Evolutionary conservation across 208 protist genomes (phyloP), one percentile per base, ranked within the genome.

Genomic region (Crithidia bombi): DNA sequence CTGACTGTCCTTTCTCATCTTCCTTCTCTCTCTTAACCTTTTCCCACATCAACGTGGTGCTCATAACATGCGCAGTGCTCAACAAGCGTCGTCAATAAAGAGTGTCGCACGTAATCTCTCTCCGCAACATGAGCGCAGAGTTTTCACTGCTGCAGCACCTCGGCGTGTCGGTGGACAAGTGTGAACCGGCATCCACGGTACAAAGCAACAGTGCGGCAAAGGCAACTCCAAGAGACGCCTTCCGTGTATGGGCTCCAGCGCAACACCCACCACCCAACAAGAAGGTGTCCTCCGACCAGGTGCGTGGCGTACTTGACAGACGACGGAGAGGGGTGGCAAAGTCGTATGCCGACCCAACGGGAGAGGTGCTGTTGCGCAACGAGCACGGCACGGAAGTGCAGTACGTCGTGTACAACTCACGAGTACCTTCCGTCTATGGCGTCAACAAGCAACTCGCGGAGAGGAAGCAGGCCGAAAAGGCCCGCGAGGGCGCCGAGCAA

Each of bases 401-500:
- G 69, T 90, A 85, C 39, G 61, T 84, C n/a, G 78, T 90, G n/a
- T 91, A 87, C 73, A 84, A 90, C 57, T 63, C 86, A 49, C 87
- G 77, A 44, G 55, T 87, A 21, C 84, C 85, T 9, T 91, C 81
- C 4, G 82, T 90, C 63, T 63, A 81, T 38, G 89, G 79, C 14
- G 62, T 85, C n/a, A 90, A 94, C 74, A 75, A 78, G 69, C 79
- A 81, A 56, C 63, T 94, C 41, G 79, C 82, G 30, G 78, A 91
- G 59, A 51, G 62, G n/a, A 79, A 79, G 56, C 39, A 62, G 32
- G 39, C 39, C 7, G 65, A 78, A 19, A 44, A 57, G n/a, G 38
- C 50, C 32, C 54, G 23, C 21, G 43, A 47, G 43, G 43, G n/a
- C n/a, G n/a, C n/a, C 43, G 1, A 26, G 52, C 41, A 70, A 28